Evolutionary conservation across 2,329 filamentous ascomycete species (phyloP), one percentile per base, ranked within the genome.

Genomic region (Fragosphaeria purpurea): DNA sequence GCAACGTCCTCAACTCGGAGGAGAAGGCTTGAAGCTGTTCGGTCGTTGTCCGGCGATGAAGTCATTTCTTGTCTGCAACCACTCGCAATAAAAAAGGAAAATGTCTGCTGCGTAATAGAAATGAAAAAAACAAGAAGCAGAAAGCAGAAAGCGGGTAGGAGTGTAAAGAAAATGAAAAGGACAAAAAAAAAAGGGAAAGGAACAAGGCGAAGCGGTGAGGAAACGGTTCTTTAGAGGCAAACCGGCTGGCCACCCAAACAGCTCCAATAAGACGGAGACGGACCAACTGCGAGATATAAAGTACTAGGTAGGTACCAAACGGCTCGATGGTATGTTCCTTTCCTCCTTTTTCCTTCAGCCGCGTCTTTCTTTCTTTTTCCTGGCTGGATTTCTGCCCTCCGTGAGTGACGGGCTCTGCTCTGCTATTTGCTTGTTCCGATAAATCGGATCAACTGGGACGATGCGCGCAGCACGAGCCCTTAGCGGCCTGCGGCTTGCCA

Each of bases 31-130:
- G 33, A 53, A 48, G 32, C 45, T 50, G 37, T 48, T 42, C 30
- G 47, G 32, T 39, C 50, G 45, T 34, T 46, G 47, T 53, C 48
- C 50, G 11, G 51, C 22, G 22, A 22, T 53, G 42, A 50, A 50
- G 48, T 53, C 51, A 47, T 22, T 22, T 22, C 22, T 22, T 22
- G 22, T 22, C 22, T 22, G 22, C 22, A 22, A 22, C 22, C 22
- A 22, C 22, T 22, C 22, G 22, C 22, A 22, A 22, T 22, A 22
- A 22, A 22, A 22, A 22, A 22, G 22, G 22, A 22, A 22, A 22
- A 22, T 22, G 22, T 22, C 22, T 22, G 22, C 22, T 22, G 22
- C 22, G 22, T 22, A 22, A 22, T 22, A 22, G 22, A 22, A 22
- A 22, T 22, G 22, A 22, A 22, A 22, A 22, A 22, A 22, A 3